Conservation (phyloP, 2,329 filamentous ascomycete species). For the Epichloe gansuensis region DNA sequence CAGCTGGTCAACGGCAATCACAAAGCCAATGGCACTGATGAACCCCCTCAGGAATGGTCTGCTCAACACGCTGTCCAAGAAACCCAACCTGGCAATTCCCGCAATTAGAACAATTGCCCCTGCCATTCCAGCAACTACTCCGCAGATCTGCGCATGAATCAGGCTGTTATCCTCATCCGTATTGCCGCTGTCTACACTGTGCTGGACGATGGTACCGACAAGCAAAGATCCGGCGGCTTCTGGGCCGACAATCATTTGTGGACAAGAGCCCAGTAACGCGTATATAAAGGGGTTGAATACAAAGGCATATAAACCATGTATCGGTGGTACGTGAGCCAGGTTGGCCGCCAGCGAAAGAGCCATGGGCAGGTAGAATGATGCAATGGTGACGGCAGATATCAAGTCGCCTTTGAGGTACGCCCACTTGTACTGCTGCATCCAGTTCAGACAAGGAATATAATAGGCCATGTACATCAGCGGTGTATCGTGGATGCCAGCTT, state of each 20-base stretch:
- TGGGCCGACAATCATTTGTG: constrained; percentile 86
- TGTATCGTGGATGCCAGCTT: constrained; percentile 61
- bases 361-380: constrained; percentile 98
- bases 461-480: constrained; percentile 80
- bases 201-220: constrained; percentile 73
- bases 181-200: constrained; percentile 56
- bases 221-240: constrained; percentile 89
- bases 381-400: constrained; percentile 81
- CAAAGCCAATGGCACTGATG: constrained; percentile 92
- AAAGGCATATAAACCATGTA: constrained; percentile 89
- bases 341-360: constrained; percentile 85
- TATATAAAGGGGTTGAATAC: constrained; percentile 92
- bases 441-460: constrained; percentile 83
- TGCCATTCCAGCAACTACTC: constrained; percentile 76
- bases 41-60: constrained; percentile 87
- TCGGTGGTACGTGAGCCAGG: constrained; percentile 80
- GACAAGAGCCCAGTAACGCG: constrained; percentile 78
- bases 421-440: constrained; percentile 78
- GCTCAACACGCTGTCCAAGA: constrained; percentile 87
- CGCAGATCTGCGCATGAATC: constrained; percentile 70
- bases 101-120: constrained; percentile 81
- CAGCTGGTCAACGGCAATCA: constrained; percentile 90
- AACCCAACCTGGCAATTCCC: constrained; percentile 74
- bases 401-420: constrained; percentile 76
- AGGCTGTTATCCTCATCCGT: constrained; percentile 50